Percentiles rank a stretch among this genome's conserved stretches.
Evolutionary conservation across 306 rosid genomes (phyloP).

Genomic region (Geum urbanum): DNA sequence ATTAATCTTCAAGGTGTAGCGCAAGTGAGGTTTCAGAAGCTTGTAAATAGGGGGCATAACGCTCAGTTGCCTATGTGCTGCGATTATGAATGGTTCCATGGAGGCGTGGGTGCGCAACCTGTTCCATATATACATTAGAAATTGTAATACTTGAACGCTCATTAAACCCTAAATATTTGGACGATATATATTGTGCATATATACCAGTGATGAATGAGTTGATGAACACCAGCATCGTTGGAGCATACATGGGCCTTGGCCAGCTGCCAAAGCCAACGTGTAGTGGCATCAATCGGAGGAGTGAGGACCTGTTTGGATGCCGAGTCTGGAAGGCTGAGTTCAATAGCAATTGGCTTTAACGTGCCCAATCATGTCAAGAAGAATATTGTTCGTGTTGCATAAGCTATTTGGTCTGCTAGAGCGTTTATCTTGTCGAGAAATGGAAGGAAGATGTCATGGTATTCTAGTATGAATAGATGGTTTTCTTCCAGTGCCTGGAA

Average conservation of each 20-base stretch:
- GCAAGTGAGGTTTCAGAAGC: constrained; percentile 84
- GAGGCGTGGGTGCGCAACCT: constrained; percentile 78
- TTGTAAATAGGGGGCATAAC: constrained; percentile 76
- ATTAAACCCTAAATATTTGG: no score
- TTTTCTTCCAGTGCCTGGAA: constrained; percentile 66
- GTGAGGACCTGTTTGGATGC: constrained; percentile 58
- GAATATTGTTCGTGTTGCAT: constrained; percentile 69
- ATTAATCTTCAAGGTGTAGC: constrained; percentile 77
- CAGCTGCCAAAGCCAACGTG: constrained; percentile 78
- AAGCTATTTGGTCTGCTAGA: constrained; percentile 69
- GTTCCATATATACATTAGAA: not conserved
- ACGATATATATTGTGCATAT: not conserved
- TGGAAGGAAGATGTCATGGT: constrained; percentile 81
- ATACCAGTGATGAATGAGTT: constrained; percentile 82
- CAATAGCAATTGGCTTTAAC: constrained; percentile 80
- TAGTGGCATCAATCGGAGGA: constrained; percentile 66
- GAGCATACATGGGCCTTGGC: constrained; percentile 81
- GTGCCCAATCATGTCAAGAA: constrained; percentile 59
- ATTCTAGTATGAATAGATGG: constrained; percentile 64
- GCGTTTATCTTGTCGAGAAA: constrained; percentile 65
- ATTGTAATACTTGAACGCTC: no score
- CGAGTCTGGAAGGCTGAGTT: constrained; percentile 34
- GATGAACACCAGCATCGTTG: constrained; percentile 88
- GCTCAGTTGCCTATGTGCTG: constrained; percentile 78
- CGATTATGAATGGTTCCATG: constrained; percentile 69